Base-by-base conservation (phyloP, 2,329 filamentous ascomycete genomes). In the Colletotrichum cereale region DNA sequence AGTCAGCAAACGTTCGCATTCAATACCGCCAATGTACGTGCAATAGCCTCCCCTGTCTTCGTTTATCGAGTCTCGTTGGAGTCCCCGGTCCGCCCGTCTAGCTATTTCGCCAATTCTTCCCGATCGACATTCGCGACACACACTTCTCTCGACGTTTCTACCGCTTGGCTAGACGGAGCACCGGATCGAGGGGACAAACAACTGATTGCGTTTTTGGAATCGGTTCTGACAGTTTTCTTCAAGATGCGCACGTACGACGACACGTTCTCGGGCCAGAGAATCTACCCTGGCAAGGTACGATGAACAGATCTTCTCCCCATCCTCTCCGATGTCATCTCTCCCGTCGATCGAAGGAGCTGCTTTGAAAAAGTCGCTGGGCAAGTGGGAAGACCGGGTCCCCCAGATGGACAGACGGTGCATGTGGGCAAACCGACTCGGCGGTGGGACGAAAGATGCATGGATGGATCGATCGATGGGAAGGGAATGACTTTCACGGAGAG, bases 241-340 rank as follows among this genome's bases (percentile, higher is more conserved):
- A 89, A 84, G 82, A 90, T 90, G 88, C 88, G 88, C 84, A 89
- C 88, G 82, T 90, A 90, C 88, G 88, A 90, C 84, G 88, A 90
- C 83, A 82, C 84, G 77, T 90, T 90, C 85, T 90, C 88, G 82
- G 88, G 88, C 82, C 86, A 87, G 87, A 89, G 86, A 86, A 90
- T 90, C 78, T 90, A 90, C 88, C 88, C 88, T 83, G 88, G 88
- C 82, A 90, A 90, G 88, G 88, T 90, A 88, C 84, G 86, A 76
- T 75, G 75, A 75, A 70, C 42, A 47, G 21, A 53, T 24, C 21
- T 36, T 3, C 24, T 44, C 34, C n/a, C 21, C 48, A 34, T 62
- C 6, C 24, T 31, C 62, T 48, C 12, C n/a, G 36, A 18, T 42
- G 24, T 38, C 42, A 62, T 26, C 47, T 34, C 42, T 34, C 67